Base-by-base conservation (phyloP, 2,329 filamentous ascomycete genomes). In the Diaporthe ampelina region DNA sequence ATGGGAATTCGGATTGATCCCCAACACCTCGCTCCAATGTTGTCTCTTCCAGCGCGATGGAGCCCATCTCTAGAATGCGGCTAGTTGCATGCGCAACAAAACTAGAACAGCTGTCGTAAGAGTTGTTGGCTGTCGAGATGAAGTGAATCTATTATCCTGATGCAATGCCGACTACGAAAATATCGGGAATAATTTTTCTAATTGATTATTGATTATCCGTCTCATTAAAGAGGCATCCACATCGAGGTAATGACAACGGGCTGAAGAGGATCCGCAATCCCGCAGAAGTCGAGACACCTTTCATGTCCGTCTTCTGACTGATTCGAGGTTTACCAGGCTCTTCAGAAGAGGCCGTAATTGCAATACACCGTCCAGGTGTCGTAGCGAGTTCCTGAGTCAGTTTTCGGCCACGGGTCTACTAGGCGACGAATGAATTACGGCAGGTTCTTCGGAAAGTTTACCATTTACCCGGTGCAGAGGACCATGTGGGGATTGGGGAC, bases 1-100 rank as follows among this genome's bases (percentile, higher is more conserved):
- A 67, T 24, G 61, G 61, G 7, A 67, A 50, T 7, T 50, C 43
- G 29, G 43, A 67, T 24, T 17, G 10, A 10, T 11, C 15, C 11
- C 61, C 11, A 37, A 35, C 43, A 5, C 21, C 61, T 35, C 40
- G 40, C 24, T 63, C 24, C 59, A 63, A 63, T 13, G 21, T 9
- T 32, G 59, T 63, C 9, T 48, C 40, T 32, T 67, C 43, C 6
- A 67, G 26, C 26, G 61, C 43, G 43, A 17, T 50, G 21, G 61
- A 67, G 61, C 61, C 61, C 61, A 67, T 67, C 26, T 50, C 21
- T n/a, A 67, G 61, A 35, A 10, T 67, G 21, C 24, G 26, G 26
- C 43, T 35, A 67, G 43, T 35, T 24, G 61, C 43, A 35, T 6
- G 17, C 1, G 43, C 26, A 67, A 6, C 43, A 50, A 43, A 13